Percentiles rank a stretch among this genome's conserved stretches.
Conservation (phyloP, 805 yeast species). For the Saturnispora diversa region DNA sequence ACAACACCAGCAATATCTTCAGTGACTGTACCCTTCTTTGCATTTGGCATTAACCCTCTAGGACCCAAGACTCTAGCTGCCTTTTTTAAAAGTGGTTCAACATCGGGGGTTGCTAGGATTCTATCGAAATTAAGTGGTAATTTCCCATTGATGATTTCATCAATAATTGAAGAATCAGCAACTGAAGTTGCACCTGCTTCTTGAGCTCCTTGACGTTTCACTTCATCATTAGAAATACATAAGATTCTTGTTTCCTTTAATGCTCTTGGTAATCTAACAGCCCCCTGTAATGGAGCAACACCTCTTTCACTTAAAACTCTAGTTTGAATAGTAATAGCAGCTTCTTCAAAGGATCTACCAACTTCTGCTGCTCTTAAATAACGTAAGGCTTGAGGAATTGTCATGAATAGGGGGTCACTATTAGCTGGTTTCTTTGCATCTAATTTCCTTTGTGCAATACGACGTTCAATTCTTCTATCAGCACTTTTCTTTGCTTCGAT, state of each 20-base stretch:
- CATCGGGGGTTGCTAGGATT: slow-evolving; percentile 80
- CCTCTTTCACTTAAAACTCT: slow-evolving; percentile 68
- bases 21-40: slow-evolving; percentile 78
- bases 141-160: slow-evolving; percentile 47
- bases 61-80: slow-evolving; percentile 85
- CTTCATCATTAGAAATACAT: slow-evolving; percentile 57
- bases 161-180: slow-evolving; percentile 68
- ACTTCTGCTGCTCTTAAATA: slow-evolving; percentile 85
- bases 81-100: slow-evolving; percentile 50
- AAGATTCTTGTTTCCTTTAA: slow-evolving; percentile 56
- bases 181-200: slow-evolving; percentile 54
- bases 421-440: slow-evolving; percentile 37
- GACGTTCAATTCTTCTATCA: slow-evolving; percentile 22
- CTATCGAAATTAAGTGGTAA: slow-evolving; percentile 56
- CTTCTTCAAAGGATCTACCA: slow-evolving; percentile 66
- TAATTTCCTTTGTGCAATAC: slow-evolving; percentile 21
- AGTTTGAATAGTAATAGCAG: slow-evolving; percentile 61
- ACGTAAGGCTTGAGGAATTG: slow-evolving; percentile 61
- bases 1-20: slow-evolving; percentile 53
- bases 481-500: slow-evolving; percentile 21
- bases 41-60: slow-evolving; percentile 78
- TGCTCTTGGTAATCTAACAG: slow-evolving; percentile 64
- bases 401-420: slow-evolving; percentile 59
- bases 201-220: slow-evolving; percentile 43
- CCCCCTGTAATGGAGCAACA: slow-evolving; percentile 64